These are phyloP conservation scores for Micromonas pusilla DNA, from an alignment of 139 green algal species.

Conservation along the genomic window DNA sequence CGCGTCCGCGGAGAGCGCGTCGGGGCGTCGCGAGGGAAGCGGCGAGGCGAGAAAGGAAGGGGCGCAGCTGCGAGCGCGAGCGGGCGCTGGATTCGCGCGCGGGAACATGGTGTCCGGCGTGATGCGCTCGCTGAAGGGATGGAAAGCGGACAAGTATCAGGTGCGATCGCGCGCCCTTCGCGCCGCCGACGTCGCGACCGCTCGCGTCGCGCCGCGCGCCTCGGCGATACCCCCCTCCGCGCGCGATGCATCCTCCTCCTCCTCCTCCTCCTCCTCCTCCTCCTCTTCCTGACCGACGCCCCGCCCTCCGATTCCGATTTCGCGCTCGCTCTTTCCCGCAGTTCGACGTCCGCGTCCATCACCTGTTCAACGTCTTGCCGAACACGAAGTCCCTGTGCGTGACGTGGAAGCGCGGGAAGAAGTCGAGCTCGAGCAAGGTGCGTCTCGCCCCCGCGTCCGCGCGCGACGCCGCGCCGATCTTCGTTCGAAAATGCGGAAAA, in stretches of 20 bases:
- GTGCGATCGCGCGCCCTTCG: too few relatives aligned
- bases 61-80: neutral
- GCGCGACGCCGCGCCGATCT: neutral
- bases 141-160: constrained; percentile 22
- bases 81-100: too few relatives aligned
- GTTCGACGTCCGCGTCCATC: constrained; percentile 9
- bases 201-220: too few relatives aligned
- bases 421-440: neutral
- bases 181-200: too few relatives aligned
- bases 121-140: neutral
- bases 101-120: neutral
- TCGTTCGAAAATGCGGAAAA: neutral
- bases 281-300: too few relatives aligned
- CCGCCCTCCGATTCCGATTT: too few relatives aligned
- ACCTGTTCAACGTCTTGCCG: constrained; percentile 16
- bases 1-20: too few relatives aligned
- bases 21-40: too few relatives aligned
- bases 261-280: too few relatives aligned
- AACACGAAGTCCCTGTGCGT: neutral
- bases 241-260: too few relatives aligned
- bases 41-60: neutral
- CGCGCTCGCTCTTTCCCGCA: too few relatives aligned
- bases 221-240: too few relatives aligned
- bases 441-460: neutral
- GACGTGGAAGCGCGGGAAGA: constrained; percentile 8